Percentiles rank a stretch among this genome's conserved stretches.
Evolutionary conservation across 352 stramenopile species (phyloP).

Genomic region (Stramenopiles sp.): DNA sequence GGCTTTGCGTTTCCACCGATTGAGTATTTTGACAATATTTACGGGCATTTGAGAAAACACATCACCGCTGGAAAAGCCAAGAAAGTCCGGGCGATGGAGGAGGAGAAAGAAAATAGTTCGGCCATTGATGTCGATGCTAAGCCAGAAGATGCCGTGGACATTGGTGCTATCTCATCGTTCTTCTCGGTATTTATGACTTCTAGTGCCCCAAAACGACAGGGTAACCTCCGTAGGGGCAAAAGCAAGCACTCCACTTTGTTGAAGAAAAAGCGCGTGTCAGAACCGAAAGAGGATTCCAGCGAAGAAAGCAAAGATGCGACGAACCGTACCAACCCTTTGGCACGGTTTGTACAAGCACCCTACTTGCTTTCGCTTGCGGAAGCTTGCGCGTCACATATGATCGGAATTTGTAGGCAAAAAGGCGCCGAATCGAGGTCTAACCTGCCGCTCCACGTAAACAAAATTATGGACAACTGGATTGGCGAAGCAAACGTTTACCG

Average conservation of each 20-base stretch:
- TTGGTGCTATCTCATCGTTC: slow-evolving; percentile 1
- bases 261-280: background rate
- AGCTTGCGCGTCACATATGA: slow-evolving; percentile 4
- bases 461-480: slow-evolving; percentile 7
- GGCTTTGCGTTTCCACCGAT: slow-evolving; percentile 3
- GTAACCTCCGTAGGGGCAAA: background rate
- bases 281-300: background rate
- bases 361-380: background rate
- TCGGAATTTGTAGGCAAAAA: slow-evolving; percentile 6
- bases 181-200: background rate
- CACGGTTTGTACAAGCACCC: background rate
- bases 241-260: background rate
- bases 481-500: slow-evolving; percentile 4
- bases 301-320: background rate
- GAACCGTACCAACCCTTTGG: background rate
- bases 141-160: background rate
- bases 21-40: slow-evolving; percentile 2
- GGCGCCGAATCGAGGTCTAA: background rate
- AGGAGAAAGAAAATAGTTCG: slow-evolving; percentile 1
- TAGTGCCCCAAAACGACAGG: background rate
- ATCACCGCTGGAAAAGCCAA: slow-evolving; percentile 1
- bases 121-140: background rate
- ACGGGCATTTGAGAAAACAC: slow-evolving; percentile 5
- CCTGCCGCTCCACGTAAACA: background rate
- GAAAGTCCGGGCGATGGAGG: background rate